Conservation (phyloP, 2,329 filamentous ascomycete species). For the Aschersonia sp. region DNA sequence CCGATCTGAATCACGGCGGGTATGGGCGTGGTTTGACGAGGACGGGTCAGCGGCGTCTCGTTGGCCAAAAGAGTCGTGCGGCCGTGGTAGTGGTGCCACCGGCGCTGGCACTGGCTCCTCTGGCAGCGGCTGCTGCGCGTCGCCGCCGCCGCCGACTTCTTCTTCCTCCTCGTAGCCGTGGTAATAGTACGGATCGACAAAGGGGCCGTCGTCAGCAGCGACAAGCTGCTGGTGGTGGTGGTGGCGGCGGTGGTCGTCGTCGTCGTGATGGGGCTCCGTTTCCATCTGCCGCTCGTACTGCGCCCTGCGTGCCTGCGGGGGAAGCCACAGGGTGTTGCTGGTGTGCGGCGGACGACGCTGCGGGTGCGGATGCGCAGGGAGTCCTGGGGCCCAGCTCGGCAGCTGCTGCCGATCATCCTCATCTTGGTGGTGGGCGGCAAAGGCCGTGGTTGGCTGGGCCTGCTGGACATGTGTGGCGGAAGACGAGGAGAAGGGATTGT, state of each 20-base stretch:
- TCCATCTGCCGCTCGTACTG: not conserved
- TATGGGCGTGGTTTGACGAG: no score
- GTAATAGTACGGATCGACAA: no score
- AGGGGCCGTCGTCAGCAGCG: no score
- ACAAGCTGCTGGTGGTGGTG: not conserved
- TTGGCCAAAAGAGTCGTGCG: no score
- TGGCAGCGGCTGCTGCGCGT: no score
- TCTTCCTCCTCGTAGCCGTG: no score
- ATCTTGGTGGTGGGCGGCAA: not conserved
- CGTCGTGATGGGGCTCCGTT: conserved; percentile 4
- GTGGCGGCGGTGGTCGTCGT: not conserved
- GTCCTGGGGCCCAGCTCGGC: conserved; percentile 3
- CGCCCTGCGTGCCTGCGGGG: conserved; percentile 2
- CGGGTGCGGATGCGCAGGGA: conserved; percentile 5
- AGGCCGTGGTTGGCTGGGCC: not conserved
- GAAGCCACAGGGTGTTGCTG: conserved; percentile 4
- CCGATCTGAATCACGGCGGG: no score
- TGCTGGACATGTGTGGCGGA: conserved; percentile 1
- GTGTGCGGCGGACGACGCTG: conserved; percentile 3
- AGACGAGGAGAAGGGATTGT: not conserved
- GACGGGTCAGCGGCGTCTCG: no score
- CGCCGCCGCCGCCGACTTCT: no score
- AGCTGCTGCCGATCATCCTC: not conserved
- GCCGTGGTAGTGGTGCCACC: no score
- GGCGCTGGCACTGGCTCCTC: no score